Evolutionary conservation across 192 early-diverging fungal genomes (phyloP), one percentile per base, ranked within the genome.

Genomic region (Coemansia reversa): DNA sequence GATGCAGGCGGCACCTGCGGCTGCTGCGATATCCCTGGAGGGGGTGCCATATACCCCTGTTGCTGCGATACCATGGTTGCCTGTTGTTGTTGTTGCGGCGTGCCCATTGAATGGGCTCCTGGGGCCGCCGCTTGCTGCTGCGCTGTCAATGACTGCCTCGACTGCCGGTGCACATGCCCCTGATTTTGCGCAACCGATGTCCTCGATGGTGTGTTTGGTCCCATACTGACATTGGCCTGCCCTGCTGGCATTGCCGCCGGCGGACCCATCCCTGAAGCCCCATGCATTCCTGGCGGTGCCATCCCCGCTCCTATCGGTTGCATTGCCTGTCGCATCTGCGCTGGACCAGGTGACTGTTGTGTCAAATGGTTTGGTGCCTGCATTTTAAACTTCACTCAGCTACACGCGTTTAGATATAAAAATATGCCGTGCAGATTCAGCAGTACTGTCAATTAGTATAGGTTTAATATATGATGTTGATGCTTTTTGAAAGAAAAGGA

Each of bases 311-410:
- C 65, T 62, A 77, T 72, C 20, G 64, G 27, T 49, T 69, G 66
- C 69, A 70, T 66, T 12, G 67, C 57, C 42, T 50, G 77, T 12
- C 72, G 70, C 30, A 62, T 70, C 55, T 74, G 77, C 28, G 50
- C 65, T 19, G 77, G 77, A 7, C 65, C 66, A 27, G 66, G 56
- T 28, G 77, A 64, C 42, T 66, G 66, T 47, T 80, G 77, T 47
- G 72, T 53, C 61, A 65, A 55, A 51, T 80, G 77, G 68, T 71
- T 72, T 55, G 66, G 77, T 9, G 68, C 72, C 59, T 80, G 77
- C 77, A 80, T 74, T 63, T 33, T 51, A 58, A 16, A 23, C n/a
- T 18, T 20, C 67, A 9, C 19, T 20, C 32, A 12, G 51, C 51
- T 42, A 55, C 62, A 55, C 7, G 1, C 35, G 39, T 24, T 7